These are phyloP conservation scores for Rostrohypoxylon terebratum DNA, from an alignment of 495 filamentous ascomycete genomes.

Conservation along the genomic window DNA sequence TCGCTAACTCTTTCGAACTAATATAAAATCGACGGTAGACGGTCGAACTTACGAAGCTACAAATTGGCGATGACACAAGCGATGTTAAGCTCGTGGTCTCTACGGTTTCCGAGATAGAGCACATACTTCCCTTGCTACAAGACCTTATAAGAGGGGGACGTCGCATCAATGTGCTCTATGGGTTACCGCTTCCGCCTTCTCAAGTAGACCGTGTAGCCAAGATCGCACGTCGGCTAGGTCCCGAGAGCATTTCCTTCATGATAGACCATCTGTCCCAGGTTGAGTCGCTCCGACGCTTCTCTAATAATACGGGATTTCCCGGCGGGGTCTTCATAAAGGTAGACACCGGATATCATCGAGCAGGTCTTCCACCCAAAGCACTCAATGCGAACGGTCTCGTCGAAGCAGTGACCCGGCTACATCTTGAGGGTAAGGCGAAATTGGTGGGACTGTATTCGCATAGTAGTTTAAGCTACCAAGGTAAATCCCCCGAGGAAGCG, in stretches of 20 bases:
- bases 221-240: background rate
- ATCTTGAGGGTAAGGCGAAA: background rate
- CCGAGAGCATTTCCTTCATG: constrained; percentile 2
- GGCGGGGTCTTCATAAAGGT: background rate
- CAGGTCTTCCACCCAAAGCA: background rate
- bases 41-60: background rate
- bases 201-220: background rate
- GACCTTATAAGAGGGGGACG: background rate
- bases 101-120: constrained; percentile 2
- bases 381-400: background rate
- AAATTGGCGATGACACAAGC: background rate
- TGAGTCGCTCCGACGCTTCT: background rate
- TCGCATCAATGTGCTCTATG: constrained; percentile 1
- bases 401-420: background rate
- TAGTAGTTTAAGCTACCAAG: constrained; percentile 1
- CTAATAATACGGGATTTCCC: background rate
- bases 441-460: constrained; percentile 3
- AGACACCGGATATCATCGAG: constrained; percentile 3
- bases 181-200: background rate
- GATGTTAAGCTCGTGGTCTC: constrained; percentile 4
- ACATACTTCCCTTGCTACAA: constrained; percentile 2
- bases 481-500: background rate
- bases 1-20: background rate
- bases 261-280: background rate
- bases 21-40: background rate